Base-by-base conservation (phyloP, 495 filamentous ascomycete genomes). In the Penicillium canariense region DNA sequence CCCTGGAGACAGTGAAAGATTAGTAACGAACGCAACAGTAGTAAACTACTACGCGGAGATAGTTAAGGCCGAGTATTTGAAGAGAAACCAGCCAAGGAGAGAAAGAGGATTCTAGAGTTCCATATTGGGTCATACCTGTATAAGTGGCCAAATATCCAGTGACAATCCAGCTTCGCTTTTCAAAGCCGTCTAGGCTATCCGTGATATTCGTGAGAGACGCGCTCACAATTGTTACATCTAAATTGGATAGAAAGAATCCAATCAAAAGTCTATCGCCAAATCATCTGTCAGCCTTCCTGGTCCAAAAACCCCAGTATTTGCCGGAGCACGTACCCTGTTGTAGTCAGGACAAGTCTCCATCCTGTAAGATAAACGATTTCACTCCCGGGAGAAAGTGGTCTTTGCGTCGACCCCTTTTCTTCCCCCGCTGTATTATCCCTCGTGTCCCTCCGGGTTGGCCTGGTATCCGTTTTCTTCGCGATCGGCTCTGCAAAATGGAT, bases 161-260 rank as follows among this genome's bases (percentile, higher is more conserved):
- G 27, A 84, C 71, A 12, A 87, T 69, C 83, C 81, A 86, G 15
- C 77, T 76, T 4, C 69, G 72, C 51, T 83, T 70, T 17, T 76
- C 65, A 50, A 81, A 82, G 32, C 81, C 73, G 6, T 76, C 55
- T 18, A 86, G 61, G 20, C 78, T 77, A 38, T 77, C 70, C 2
- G 78, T 81, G 44, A 87, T 85, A 10, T 76, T 76, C 14, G 85
- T 76, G 5, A 87, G 72, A 2, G 85, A 78, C 0, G 84, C 87
- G 34, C 81, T 81, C 12, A 87, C 79, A 44, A 86, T 85, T 0
- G 83, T 82, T n/a, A 79, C 78, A 50, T 87, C 84, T 10, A 87
- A 60, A 46, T 78, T 83, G 12, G 80, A 80, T 20, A 87, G 78
- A 25, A 86, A 77, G 30, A 87, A 77, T 17, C 77, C 75, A 15